Conservation (phyloP, 768 basidiomycete genomes). For the Lactarius hatsudake region DNA sequence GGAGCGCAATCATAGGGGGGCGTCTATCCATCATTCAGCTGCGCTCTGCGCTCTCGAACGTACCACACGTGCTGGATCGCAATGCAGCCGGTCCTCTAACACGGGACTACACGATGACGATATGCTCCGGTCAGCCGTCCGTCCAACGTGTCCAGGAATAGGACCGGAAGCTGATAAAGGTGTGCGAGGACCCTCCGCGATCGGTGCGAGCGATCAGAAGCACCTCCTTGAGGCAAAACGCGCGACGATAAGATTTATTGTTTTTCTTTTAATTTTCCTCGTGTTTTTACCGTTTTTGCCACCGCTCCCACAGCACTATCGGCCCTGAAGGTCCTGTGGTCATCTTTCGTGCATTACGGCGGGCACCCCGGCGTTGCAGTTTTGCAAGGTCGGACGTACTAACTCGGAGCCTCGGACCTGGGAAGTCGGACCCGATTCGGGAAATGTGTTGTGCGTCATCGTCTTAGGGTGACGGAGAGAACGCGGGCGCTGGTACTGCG, state of each 20-base stretch:
- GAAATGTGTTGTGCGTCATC: conserved; percentile 2
- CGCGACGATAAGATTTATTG: neutral
- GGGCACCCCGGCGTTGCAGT: neutral
- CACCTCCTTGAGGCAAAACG: conserved; percentile 7
- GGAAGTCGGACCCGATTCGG: neutral
- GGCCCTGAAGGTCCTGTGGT: neutral
- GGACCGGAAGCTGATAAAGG: neutral
- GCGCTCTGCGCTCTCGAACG: neutral
- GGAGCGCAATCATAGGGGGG: neutral
- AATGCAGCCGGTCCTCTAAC: neutral
- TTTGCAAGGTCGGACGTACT: neutral
- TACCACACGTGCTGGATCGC: neutral
- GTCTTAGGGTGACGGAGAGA: neutral
- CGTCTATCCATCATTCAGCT: too few relatives aligned
- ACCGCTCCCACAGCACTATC: neutral
- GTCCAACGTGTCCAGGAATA: neutral
- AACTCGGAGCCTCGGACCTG: neutral
- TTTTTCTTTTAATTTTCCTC: neutral
- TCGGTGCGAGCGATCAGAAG: conserved; percentile 4
- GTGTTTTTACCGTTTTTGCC: neutral
- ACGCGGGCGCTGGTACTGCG: neutral
- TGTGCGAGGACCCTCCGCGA: neutral
- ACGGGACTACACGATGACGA: neutral
- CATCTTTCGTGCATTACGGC: neutral
- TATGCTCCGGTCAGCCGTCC: neutral